Base-by-base conservation (phyloP, 805 yeast genomes). In the Yarrowia divulgata region DNA sequence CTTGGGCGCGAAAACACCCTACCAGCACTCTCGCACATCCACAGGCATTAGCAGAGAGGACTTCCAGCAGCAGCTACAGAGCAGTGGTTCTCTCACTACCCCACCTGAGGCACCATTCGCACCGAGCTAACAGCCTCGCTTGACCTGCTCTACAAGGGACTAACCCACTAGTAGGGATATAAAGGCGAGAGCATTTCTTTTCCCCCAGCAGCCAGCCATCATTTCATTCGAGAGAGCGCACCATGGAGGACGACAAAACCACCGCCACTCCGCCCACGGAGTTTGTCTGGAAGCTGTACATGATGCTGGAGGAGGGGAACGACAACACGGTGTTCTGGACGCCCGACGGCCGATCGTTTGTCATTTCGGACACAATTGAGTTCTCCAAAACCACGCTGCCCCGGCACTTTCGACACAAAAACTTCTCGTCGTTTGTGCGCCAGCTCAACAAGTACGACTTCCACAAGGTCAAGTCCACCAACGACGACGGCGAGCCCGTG, bases 361-460 rank as follows among this genome's bases (percentile, higher is more conserved):
- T 94, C 52, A 97, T 95, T 43, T 76, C 90, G 42, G 97, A 95
- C 79, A 77, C 97, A 14, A 91, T 90, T 76, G 96, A 90, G 73
- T 93, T 93, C 79, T 91, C 98, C 43, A 90, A 89, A 72, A 90
- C 89, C 66, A 90, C 95, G 14, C 84, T 95, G 63, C 98, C 98
- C 16, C 86, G 88, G 66, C 97, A 94, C 79, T 95, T 95, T 82
- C 94, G 93, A 75, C 99, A 95, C 79, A 87, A 92, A 70, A 95
- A 95, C 80, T 95, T 94, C 80, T 94, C 98, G 45, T 87, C 93
- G 73, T 94, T 94, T 81, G 98, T 94, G 23, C 85, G 99, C 57
- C 99, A 95, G 77, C 83, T 95, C 74, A 95, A 95, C 83, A 95
- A 95, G 79, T 95, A 95, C 77, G 99, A 94, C 79, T 95, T 95